Conservation (phyloP, 139 green algal species). For the Chlorella sp. region DNA sequence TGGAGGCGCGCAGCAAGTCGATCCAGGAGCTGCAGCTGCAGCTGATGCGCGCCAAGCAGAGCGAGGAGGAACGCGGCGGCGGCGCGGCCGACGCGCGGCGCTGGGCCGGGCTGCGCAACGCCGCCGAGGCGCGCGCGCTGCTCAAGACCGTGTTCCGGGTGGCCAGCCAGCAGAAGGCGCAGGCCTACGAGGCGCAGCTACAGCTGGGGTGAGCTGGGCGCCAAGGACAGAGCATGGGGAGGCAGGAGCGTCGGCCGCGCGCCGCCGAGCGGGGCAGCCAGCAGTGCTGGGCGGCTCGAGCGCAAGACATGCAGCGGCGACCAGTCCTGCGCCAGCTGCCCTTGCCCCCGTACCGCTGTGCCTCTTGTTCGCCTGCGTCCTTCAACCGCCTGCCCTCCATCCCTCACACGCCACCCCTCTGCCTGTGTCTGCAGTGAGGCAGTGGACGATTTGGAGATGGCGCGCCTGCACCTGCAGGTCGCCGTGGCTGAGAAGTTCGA, state of each 20-base stretch:
- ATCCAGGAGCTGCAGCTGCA: slow-evolving; percentile 62
- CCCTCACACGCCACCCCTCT: not conserved
- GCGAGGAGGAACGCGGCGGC: slow-evolving; percentile 69
- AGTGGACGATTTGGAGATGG: slow-evolving; percentile 68
- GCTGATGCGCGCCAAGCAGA: slow-evolving; percentile 62
- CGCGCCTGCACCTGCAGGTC: slow-evolving; percentile 72
- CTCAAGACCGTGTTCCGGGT: slow-evolving; percentile 71
- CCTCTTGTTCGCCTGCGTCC: not conserved
- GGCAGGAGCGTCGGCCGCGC: not conserved
- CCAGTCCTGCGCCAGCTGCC: not conserved
- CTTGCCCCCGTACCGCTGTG: no score
- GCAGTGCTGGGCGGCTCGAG: not conserved
- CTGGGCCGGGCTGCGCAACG: slow-evolving; percentile 68
- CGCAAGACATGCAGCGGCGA: not conserved
- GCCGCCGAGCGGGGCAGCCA: not conserved
- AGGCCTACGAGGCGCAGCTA: slow-evolving; percentile 18
- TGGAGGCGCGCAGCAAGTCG: slow-evolving; percentile 51
- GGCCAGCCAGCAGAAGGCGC: slow-evolving; percentile 65
- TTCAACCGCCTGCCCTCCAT: not conserved
- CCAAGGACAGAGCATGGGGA: no score
- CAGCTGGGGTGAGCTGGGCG: no score
- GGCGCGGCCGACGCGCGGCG: slow-evolving; percentile 66
- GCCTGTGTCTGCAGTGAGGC: not conserved
- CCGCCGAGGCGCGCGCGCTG: slow-evolving; percentile 69
- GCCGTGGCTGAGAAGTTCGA: slow-evolving; percentile 62